Evolutionary conservation across 2,329 filamentous ascomycete species (phyloP).

Genomic region (Truncatella angustata): DNA sequence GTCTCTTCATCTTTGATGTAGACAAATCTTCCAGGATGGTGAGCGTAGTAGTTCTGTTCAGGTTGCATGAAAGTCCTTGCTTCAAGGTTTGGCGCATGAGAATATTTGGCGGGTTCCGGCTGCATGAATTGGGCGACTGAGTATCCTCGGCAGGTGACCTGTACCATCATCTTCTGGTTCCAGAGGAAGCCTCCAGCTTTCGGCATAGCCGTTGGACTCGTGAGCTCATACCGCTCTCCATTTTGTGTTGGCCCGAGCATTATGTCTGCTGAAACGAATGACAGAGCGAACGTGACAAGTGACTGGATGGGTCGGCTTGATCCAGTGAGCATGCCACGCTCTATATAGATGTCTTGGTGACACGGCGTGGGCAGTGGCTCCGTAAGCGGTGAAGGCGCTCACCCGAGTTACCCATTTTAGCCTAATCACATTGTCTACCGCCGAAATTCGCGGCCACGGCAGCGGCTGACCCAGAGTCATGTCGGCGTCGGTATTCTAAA

Average conservation of each 20-base stretch:
- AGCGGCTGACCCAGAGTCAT: too few relatives aligned
- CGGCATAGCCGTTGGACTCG: conserved; percentile 53
- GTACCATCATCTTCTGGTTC: conserved; percentile 62
- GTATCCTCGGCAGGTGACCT: conserved; percentile 57
- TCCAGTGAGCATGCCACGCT: background rate
- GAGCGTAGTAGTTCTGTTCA: conserved; percentile 57
- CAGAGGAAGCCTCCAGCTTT: conserved; percentile 56
- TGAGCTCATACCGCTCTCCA: conserved; percentile 54
- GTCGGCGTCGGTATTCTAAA: too few relatives aligned
- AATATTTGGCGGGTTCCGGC: conserved; percentile 58
- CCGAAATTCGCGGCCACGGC: too few relatives aligned
- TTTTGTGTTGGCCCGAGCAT: conserved; percentile 34
- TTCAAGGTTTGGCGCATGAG: conserved; percentile 57
- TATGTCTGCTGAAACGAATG: background rate
- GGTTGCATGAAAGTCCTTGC: conserved; percentile 61
- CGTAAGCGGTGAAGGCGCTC: background rate
- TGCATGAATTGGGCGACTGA: conserved; percentile 60
- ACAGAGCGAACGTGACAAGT: background rate
- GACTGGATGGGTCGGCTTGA: background rate
- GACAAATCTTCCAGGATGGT: conserved; percentile 58
- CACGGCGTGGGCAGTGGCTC: background rate
- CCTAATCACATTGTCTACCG: too few relatives aligned
- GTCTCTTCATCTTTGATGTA: conserved; percentile 57
- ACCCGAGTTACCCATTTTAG: conserved; percentile 6
- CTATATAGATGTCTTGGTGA: background rate